A percentile compares a stretch with the other conserved stretches of the same genome.
Evolutionary conservation across 768 basidiomycete species (phyloP).

Genomic region (Phylloporus arenicola): DNA sequence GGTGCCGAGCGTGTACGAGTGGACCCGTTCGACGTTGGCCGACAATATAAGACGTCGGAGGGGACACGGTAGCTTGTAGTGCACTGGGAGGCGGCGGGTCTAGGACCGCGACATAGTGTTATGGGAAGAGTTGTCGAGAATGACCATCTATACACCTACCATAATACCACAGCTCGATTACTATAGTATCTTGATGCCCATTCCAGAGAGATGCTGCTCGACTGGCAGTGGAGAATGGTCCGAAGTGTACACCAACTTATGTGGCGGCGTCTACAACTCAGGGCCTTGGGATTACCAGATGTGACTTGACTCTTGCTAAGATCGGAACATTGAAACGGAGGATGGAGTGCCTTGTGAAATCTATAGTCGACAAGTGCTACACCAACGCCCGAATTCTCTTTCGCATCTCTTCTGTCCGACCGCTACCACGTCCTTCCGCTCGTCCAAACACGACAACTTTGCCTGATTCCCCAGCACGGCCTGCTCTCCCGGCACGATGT

Average conservation of each 20-base stretch:
- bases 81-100: not conserved
- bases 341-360: too few species aligned
- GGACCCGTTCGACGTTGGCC: not conserved
- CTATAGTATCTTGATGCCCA: not conserved
- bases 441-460: slow-evolving; percentile 77
- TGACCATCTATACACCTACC: not conserved
- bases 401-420: slow-evolving; percentile 45
- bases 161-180: not conserved
- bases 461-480: slow-evolving; percentile 64
- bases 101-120: not conserved
- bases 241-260: too few species aligned
- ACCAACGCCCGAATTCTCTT: slow-evolving; percentile 40
- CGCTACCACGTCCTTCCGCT: slow-evolving; percentile 57
- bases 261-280: too few species aligned
- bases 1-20: slow-evolving; percentile 7
- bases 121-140: not conserved
- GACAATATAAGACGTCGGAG: not conserved
- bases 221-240: too few species aligned
- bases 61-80: not conserved
- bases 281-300: too few species aligned
- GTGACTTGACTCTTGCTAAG: too few species aligned
- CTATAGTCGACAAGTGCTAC: slow-evolving; percentile 7
- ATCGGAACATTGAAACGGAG: too few species aligned
- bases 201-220: not conserved
- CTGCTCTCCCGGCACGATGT: slow-evolving; percentile 84